Base-by-base conservation (phyloP, 768 basidiomycete genomes). In the Tylopilus sp. region DNA sequence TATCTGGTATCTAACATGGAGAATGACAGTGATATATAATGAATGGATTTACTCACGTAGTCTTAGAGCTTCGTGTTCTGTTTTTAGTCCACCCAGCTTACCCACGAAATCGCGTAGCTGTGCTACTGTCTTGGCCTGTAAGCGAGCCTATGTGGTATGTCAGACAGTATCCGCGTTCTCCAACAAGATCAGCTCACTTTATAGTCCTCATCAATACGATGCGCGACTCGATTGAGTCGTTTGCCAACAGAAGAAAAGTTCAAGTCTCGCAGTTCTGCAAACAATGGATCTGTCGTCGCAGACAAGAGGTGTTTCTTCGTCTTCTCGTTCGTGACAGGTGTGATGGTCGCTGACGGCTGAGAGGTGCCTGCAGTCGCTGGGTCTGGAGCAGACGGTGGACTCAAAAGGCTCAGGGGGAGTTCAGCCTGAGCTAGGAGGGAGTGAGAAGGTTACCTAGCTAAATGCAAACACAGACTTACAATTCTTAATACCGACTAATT, bases 71-170 rank as follows among this genome's bases (percentile, higher is more conserved):
- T 94, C 89, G 60, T 97, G 93, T 64, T 99, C 96, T 17, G 82
- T 83, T 72, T 98, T 92, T 57, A 98, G 73, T 2, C 93, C 92
- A 21, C 94, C 92, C 2, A 99, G 77, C 65, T 91, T 94, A 13
- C 95, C 94, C 19, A 99, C 97, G 71, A 99, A 98, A 65, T 94
- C 92, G 52, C 87, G 82, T 62, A 99, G 75, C 70, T 99, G 92
- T 12, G 88, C 83, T 17, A 95, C 88, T 13, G 92, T 95, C 71
- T 93, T 92, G 17, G 93, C 84, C 71, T 93, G 85, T 50, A 91
- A 82, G 52, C 89, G 83, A 42, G 87, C 85, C 89, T 92, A 63
- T 13, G 21, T 41, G 38, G 17, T 12, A 37, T 30, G 22, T 53
- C 42, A 61, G 42, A 50, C 26, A 34, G 36, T 24, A 46, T 40